These are phyloP conservation scores for Cystobasidiaceae sp. DNA, from an alignment of 1,284 basidiomycete species.

Conservation along the genomic window DNA sequence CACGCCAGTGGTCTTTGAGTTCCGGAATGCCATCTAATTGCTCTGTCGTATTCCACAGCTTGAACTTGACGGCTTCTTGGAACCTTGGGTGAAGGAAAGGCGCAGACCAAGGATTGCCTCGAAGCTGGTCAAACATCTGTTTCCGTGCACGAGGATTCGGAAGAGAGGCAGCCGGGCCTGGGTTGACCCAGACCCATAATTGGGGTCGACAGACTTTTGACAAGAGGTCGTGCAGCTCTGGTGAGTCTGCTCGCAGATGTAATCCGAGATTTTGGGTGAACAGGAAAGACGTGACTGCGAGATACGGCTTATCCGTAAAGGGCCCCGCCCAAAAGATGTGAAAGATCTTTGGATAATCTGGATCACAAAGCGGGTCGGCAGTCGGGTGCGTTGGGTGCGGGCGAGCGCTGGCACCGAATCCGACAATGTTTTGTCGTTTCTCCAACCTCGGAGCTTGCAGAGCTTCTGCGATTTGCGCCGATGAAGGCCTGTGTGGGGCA, in stretches of 20 bases:
- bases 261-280: conserved; percentile 75
- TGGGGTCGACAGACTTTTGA: conserved; percentile 59
- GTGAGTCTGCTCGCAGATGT: conserved; percentile 46
- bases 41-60: conserved; percentile 84
- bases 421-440: conserved; percentile 14
- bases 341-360: conserved; percentile 65
- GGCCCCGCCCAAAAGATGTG: conserved; percentile 83
- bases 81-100: conserved; percentile 77
- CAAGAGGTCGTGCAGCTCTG: conserved; percentile 34
- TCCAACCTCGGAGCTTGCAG: not conserved
- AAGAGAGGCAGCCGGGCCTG: conserved; percentile 59
- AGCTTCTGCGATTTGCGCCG: not conserved
- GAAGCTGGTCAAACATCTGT: conserved; percentile 64
- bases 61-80: conserved; percentile 73
- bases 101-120: conserved; percentile 72
- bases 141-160: conserved; percentile 63
- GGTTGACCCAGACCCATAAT: conserved; percentile 85
- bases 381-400: conserved; percentile 45
- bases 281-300: conserved; percentile 69
- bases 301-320: conserved; percentile 78
- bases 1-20: conserved; percentile 69
- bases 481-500: not conserved
- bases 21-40: conserved; percentile 75
- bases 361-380: conserved; percentile 57
- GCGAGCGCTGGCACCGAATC: conserved; percentile 36